Percentiles rank a stretch among this genome's conserved stretches.
These are phyloP conservation scores for Debaryomyces maramus DNA, from an alignment of 805 yeast genomes.

Conservation along the genomic window DNA sequence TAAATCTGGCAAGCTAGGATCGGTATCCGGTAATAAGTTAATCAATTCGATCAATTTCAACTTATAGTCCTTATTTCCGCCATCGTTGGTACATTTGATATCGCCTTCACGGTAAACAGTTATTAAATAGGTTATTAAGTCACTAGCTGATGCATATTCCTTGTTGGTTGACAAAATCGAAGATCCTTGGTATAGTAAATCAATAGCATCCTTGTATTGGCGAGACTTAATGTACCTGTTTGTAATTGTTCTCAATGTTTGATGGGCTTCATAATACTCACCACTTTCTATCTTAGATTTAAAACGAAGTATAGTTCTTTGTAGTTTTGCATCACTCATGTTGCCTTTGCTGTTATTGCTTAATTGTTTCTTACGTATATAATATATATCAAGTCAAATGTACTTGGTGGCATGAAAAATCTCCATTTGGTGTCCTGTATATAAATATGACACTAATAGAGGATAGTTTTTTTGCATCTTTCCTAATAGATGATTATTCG, in stretches of 20 bases:
- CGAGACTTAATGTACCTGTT: conserved; percentile 75
- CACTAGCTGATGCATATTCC: conserved; percentile 81
- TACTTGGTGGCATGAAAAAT: too few relatives aligned
- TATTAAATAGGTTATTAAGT: conserved; percentile 68
- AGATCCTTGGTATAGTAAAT: conserved; percentile 71
- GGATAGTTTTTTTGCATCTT: too few relatives aligned
- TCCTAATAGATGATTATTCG: too few relatives aligned
- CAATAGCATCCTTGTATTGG: conserved; percentile 69
- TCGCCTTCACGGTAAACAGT: conserved; percentile 62
- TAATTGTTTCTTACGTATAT: too few relatives aligned
- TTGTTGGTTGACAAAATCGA: conserved; percentile 63
- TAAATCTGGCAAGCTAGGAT: conserved; percentile 57
- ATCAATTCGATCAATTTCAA: conserved; percentile 49
- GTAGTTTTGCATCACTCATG: conserved; percentile 42
- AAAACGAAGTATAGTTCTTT: conserved; percentile 64
- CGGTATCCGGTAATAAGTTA: conserved; percentile 43
- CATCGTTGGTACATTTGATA: conserved; percentile 28
- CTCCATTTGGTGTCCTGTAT: too few relatives aligned
- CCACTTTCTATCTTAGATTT: conserved; percentile 67
- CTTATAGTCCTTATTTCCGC: conserved; percentile 41
- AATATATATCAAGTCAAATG: too few relatives aligned
- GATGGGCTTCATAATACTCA: conserved; percentile 93
- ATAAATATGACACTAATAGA: too few relatives aligned
- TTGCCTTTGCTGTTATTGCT: too few relatives aligned
- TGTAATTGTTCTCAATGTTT: conserved; percentile 85